Conservation (phyloP, 768 basidiomycete genomes). For the Naganishia randhawae region DNA sequence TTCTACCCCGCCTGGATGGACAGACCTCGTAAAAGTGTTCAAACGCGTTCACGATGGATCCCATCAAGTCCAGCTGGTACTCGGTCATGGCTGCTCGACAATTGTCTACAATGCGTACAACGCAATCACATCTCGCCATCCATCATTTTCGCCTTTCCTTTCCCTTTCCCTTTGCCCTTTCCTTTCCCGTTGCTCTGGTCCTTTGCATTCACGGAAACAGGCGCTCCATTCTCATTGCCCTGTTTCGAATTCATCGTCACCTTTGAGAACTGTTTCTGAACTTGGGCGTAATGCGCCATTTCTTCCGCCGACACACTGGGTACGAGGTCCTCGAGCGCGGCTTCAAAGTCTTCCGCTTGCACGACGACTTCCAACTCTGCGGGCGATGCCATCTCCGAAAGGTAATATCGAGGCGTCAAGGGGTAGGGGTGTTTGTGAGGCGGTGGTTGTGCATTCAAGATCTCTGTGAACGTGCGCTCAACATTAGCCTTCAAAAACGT, state of each 20-base stretch:
- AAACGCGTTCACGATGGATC: no score
- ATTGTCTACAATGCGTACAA: background rate
- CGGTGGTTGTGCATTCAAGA: slow-evolving; percentile 55
- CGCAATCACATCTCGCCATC: slow-evolving; percentile 1
- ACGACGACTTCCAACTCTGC: slow-evolving; percentile 75
- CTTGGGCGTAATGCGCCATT: slow-evolving; percentile 72
- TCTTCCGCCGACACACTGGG: slow-evolving; percentile 67
- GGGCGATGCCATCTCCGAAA: slow-evolving; percentile 70
- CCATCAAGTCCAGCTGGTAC: no score
- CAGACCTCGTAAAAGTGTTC: no score
- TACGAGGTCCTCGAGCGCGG: slow-evolving; percentile 60
- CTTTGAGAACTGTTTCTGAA: slow-evolving; percentile 67
- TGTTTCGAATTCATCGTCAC: slow-evolving; percentile 40
- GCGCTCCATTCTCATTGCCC: slow-evolving; percentile 9
- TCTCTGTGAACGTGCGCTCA: slow-evolving; percentile 35
- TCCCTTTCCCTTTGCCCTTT: slow-evolving; percentile 16
- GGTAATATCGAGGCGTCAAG: slow-evolving; percentile 82
- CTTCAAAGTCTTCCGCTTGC: slow-evolving; percentile 67
- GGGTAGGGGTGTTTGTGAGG: slow-evolving; percentile 60
- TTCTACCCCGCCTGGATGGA: no score
- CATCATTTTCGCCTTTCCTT: slow-evolving; percentile 23
- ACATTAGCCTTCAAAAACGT: background rate
- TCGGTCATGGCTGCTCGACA: no score
- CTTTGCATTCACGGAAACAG: background rate
- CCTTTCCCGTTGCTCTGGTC: background rate